Evolutionary conservation across 306 rosid genomes (phyloP), one percentile per base, ranked within the genome.

Genomic region (Malus fusca): DNA sequence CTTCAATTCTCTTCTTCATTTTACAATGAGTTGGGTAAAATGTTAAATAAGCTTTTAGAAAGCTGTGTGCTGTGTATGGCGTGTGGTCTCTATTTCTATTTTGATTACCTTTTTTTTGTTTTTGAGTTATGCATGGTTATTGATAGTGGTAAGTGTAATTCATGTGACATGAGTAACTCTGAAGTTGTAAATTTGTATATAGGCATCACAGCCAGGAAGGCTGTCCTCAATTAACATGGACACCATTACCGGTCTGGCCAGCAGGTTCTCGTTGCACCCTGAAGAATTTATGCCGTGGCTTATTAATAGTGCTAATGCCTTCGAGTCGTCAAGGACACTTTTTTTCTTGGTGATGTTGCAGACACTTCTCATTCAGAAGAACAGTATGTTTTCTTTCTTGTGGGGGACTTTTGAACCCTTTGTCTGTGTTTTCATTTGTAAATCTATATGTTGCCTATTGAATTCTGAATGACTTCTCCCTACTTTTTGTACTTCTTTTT

Each of bases 281-380:
- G 85, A 79, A 75, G 84, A 88, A 65, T 84, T 75, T 70, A 75
- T 87, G 58, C 79, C 82, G 60, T 92, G 91, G 93, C 86, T 94
- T 77, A 75, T 78, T 42, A 77, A 84, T 84, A 75, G 78, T 74
- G 85, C 88, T 77, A 72, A 85, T 78, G 88, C 87, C 64, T 71
- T 80, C 42, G 90, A 86, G 71, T 84, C 84, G 75, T 92, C 93
- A 15, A 92, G 90, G 85, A 85, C 89, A 17, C 85, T 80, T 64
- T 89, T 88, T 77, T 83, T 88, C 79, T 82, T 92, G 59, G 83
- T 92, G 78, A 73, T 90, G 76, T 55, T 92, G 87, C 92, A 90
- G 82, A 79, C 92, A 76, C 79, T 88, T 75, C 11, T 78, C 72
- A 73, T 77, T 65, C 76, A 65, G 42, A 84, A 80, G 66, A 74